Base-by-base conservation (phyloP, 2,329 filamentous ascomycete genomes). In the Penicillium sp. region DNA sequence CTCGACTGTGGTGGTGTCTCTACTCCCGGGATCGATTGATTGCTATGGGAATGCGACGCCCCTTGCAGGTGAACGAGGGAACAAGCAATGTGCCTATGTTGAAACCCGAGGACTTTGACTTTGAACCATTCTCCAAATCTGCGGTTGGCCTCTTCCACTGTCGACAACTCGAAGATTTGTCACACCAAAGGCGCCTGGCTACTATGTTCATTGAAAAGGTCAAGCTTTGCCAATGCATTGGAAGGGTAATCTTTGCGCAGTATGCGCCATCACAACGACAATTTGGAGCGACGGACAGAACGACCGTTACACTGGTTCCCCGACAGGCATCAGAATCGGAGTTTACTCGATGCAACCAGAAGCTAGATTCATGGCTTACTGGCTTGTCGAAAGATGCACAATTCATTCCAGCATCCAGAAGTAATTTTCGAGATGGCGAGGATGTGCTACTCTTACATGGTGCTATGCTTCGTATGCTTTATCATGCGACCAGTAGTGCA, bases 11-110 rank as follows among this genome's bases (percentile, higher is more conserved):
- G 92, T 96, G 92, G 92, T 93, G 89, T 25, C 90, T 90, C 59
- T 95, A 93, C 68, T 94, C 95, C 85, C 87, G 91, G 41, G 92
- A 96, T 73, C 88, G 91, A 35, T 82, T 96, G 20, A 89, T 96
- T 56, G 92, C 92, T 1, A 81, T 96, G 35, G 92, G 92, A 47
- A 92, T 96, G 89, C 85, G 92, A 45, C 85, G 92, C 37, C 92
- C 91, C 2, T 93, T 90, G 2, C 83, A 91, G 57, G 93, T 96
- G 74, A 94, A 95, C 77, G 87, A 91, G 59, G 89, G 92, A 63
- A 90, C 95, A 67, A 94, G 90, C 69, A 90, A 95, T 67, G 90
- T 96, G n/a, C 90, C 91, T 1, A 92, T 95, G 88, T 79, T 96
- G 41, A 84, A 81, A 29, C 77, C 91, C 63, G 81, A 84, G 51